Evolutionary conservation across 352 stramenopile species (phyloP), one percentile per base, ranked within the genome.

Genomic region (Globisporangium yorkense): DNA sequence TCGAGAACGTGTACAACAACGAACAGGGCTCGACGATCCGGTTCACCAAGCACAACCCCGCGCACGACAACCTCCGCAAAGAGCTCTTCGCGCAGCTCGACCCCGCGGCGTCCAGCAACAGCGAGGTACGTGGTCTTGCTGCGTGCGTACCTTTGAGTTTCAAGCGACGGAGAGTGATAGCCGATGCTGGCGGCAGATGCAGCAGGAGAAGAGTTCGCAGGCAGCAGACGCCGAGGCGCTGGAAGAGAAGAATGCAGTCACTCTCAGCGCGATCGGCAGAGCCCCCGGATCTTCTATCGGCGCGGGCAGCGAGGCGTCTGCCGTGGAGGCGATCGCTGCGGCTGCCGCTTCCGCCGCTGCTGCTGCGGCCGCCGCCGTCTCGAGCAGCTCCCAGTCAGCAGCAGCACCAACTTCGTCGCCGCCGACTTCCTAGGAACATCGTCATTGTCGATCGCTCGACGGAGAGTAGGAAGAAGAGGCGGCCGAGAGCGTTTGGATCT

Each of bases 1-100:
- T 98, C 47, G 88, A 94, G 68, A 86, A 80, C 48, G 83, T 98
- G 24, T 98, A 97, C 74, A 88, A 92, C 46, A 97, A 98, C 67
- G 89, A 97, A 29, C 78, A 89, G 37, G 83, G 80, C 40, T 97
- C 90, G 33, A 98, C 80, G 9, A 88, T 94, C 50, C 84, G 80
- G 46, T 94, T 94, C 48, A 92, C 84, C 13, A 90, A 91, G 63
- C 81, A 87, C 52, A 92, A 80, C 40, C 84, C 84, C 0, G 81
- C 81, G 20, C 84, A 94, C 54, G 81, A 94, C 31, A 90, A 86
- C 49, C 51, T 94, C 44, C 80, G 81, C 18, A 70, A 83, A 29
- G 84, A 94, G 49, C 72, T 94, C n/a, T 92, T 92, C 41, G 77
- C 80, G 15, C 80, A 89, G 57, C 58, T 92, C 6, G 77, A 80